Conservation (phyloP, 257 asterid genomes). For the Forsythia viridissima region DNA sequence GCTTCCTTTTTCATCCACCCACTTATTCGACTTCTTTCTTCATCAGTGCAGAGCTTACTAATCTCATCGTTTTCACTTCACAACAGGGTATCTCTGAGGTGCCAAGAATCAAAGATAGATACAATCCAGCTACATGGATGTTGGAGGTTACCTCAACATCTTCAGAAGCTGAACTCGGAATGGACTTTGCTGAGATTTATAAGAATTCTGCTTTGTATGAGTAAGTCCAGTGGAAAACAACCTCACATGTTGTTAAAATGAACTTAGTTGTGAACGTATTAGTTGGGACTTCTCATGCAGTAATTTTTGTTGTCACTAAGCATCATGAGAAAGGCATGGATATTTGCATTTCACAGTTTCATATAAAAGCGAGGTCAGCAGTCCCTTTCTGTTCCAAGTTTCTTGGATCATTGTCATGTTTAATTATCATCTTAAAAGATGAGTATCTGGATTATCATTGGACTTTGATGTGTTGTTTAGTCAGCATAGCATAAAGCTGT, state of each 20-base stretch:
- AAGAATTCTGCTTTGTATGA: conserved; percentile 20
- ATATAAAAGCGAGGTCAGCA: background rate
- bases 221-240: conserved; percentile 23
- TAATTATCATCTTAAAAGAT: background rate
- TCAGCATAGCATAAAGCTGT: background rate
- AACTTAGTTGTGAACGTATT: background rate
- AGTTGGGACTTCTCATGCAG: background rate
- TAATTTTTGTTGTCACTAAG: background rate
- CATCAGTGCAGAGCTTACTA: background rate
- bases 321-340: background rate
- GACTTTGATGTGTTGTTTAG: background rate
- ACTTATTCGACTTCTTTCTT: background rate
- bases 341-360: background rate
- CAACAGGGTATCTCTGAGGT: conserved; percentile 28
- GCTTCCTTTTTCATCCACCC: background rate
- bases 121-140: conserved; percentile 45
- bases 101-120: conserved; percentile 30
- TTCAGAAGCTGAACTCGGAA: conserved; percentile 33
- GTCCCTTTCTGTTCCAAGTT: background rate
- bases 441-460: background rate
- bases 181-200: conserved; percentile 36
- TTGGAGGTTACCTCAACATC: conserved; percentile 35
- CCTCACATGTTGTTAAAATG: background rate
- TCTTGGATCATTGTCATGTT: too few species aligned
- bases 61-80: background rate